phyloP scores from a whole-genome alignment of 257 asterid genomes.

The Nicotiana paniculata region DNA sequence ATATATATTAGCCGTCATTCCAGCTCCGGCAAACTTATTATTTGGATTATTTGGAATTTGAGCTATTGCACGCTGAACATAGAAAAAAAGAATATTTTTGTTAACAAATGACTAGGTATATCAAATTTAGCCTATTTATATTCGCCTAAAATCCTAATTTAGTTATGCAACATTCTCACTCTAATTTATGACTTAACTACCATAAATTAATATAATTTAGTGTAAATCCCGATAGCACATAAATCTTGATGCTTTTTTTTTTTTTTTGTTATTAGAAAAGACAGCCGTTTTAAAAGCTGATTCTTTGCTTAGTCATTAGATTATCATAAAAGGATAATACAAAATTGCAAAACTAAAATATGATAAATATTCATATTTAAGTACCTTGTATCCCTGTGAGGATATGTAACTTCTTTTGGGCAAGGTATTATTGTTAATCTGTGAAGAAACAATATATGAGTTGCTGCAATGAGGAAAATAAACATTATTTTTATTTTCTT shows the following conservation, averaged over 20 bases:
- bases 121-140: neutral
- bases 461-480: neutral
- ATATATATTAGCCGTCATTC: neutral
- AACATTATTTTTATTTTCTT: too few relatives aligned
- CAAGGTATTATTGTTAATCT: neutral
- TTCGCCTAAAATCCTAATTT: neutral
- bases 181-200: too few relatives aligned
- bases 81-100: neutral
- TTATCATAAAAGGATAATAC: neutral
- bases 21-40: neutral
- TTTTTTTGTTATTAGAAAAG: neutral
- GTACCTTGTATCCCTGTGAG: neutral
- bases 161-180: too few relatives aligned
- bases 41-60: neutral
- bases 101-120: neutral
- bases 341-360: neutral
- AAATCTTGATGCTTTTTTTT: too few relatives aligned
- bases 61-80: neutral
- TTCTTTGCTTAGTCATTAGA: neutral
- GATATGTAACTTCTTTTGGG: neutral
- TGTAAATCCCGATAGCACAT: too few relatives aligned
- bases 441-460: neutral
- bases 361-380: neutral
- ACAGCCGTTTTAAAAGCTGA: neutral
- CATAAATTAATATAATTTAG: too few relatives aligned